Evolutionary conservation across 192 early-diverging fungal species (phyloP).

Genomic region (Linnemannia schmuckeri): DNA sequence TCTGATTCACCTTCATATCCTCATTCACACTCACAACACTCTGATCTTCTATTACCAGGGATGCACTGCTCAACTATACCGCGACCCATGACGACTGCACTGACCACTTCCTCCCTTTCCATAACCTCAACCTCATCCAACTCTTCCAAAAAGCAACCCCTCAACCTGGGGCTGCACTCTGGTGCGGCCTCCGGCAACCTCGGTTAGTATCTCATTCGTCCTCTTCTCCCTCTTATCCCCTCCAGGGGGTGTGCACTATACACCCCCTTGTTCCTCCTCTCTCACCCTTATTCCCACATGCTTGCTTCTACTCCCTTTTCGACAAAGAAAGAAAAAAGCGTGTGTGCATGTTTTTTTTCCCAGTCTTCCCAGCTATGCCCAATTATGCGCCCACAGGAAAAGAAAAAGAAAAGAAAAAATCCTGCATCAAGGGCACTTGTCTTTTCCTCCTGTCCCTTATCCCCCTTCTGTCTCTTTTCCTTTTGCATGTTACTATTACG

Average conservation of each 20-base stretch:
- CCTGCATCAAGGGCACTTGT: not conserved
- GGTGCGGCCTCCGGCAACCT: constrained; percentile 68
- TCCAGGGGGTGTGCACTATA: too few species aligned
- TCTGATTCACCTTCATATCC: constrained; percentile 9
- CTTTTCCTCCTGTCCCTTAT: too few species aligned
- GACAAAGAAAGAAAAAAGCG: not conserved
- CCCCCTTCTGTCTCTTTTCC: not conserved
- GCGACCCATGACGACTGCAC: not conserved
- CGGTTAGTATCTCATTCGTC: constrained; percentile 41
- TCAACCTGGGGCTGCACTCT: constrained; percentile 61
- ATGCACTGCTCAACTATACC: not conserved
- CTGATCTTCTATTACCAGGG: not conserved
- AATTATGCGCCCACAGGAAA: not conserved
- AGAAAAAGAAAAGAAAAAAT: not conserved
- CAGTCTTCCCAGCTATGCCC: constrained; percentile 1
- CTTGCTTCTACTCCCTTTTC: not conserved
- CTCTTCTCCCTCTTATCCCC: not conserved
- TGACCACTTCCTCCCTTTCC: not conserved
- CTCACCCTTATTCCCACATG: not conserved
- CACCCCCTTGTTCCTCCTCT: not conserved
- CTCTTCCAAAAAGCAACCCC: constrained; percentile 16
- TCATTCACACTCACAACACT: not conserved
- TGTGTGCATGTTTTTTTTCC: not conserved
- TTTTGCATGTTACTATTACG: not conserved
- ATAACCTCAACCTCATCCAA: not conserved